phyloP scores from a whole-genome alignment of 2,329 filamentous ascomycete genomes.

The Fusarium tupiense region DNA sequence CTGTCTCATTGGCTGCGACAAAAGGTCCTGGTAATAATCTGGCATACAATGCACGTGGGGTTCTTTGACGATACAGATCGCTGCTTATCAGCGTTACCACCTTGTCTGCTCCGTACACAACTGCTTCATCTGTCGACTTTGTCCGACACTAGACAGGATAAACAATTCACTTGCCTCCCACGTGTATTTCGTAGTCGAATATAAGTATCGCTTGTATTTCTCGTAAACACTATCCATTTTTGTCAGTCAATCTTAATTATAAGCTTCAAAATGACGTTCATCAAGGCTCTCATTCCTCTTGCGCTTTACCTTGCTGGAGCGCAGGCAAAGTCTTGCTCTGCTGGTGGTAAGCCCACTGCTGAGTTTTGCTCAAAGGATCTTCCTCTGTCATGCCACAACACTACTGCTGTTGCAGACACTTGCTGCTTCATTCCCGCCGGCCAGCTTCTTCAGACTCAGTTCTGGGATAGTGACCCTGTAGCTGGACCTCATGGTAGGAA shows the following conservation, averaged over 20 bases:
- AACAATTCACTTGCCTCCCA: neutral
- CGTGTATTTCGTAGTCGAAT: neutral
- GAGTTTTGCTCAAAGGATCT: conserved; percentile 31
- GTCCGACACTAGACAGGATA: neutral
- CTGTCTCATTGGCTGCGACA: conserved; percentile 28
- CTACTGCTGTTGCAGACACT: conserved; percentile 66
- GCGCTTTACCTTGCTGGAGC: conserved; percentile 6
- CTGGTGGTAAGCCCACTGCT: neutral
- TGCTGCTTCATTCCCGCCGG: conserved; percentile 81
- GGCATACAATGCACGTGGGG: conserved; percentile 34
- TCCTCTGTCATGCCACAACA: conserved; percentile 65
- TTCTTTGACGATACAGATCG: conserved; percentile 15
- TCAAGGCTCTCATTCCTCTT: conserved; percentile 18
- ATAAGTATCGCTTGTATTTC: conserved; percentile 7
- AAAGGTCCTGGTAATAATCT: conserved; percentile 31
- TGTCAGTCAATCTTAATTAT: neutral
- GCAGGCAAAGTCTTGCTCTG: conserved; percentile 11
- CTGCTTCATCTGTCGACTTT: conserved; percentile 30
- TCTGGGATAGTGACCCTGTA: conserved; percentile 76
- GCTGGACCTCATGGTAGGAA: conserved; percentile 62
- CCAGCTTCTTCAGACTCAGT: conserved; percentile 77
- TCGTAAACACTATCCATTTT: neutral
- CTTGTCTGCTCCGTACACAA: conserved; percentile 14
- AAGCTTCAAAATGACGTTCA: conserved; percentile 13
- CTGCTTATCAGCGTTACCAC: conserved; percentile 20